Evolutionary conservation across 257 asterid species (phyloP).

Genomic region (Fraxinus americana): DNA sequence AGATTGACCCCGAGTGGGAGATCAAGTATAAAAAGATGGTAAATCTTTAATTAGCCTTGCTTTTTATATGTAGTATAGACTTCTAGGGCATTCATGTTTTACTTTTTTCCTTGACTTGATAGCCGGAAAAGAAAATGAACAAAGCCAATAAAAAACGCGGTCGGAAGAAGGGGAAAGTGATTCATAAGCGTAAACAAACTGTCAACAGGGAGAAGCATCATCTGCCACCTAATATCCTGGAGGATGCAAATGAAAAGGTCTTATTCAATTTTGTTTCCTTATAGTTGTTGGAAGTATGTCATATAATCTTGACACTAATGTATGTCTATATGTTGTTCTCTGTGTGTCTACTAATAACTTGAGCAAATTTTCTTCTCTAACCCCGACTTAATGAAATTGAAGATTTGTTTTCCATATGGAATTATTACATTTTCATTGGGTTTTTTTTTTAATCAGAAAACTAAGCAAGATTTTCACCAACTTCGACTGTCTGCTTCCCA

Average conservation of each 20-base stretch:
- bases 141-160: slow-evolving; percentile 47
- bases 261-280: neutral
- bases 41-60: neutral
- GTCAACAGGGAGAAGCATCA: slow-evolving; percentile 46
- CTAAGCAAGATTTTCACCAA: slow-evolving; percentile 39
- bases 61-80: neutral
- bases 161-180: slow-evolving; percentile 58
- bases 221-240: slow-evolving; percentile 52
- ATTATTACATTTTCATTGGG: neutral
- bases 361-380: neutral
- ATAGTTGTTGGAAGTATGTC: neutral
- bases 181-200: slow-evolving; percentile 40
- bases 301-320: neutral
- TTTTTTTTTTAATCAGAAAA: slow-evolving; percentile 29
- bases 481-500: slow-evolving; percentile 42
- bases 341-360: too few relatives aligned
- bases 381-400: neutral
- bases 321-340: neutral
- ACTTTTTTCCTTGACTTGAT: slow-evolving; percentile 10
- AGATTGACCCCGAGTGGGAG: slow-evolving; percentile 56
- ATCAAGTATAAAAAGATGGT: slow-evolving; percentile 57
- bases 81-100: neutral
- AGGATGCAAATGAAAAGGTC: slow-evolving; percentile 48
- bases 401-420: neutral
- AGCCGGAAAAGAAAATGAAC: slow-evolving; percentile 48